Conservation (phyloP, 441 rosid genomes). For the Syzygium malaccense region DNA sequence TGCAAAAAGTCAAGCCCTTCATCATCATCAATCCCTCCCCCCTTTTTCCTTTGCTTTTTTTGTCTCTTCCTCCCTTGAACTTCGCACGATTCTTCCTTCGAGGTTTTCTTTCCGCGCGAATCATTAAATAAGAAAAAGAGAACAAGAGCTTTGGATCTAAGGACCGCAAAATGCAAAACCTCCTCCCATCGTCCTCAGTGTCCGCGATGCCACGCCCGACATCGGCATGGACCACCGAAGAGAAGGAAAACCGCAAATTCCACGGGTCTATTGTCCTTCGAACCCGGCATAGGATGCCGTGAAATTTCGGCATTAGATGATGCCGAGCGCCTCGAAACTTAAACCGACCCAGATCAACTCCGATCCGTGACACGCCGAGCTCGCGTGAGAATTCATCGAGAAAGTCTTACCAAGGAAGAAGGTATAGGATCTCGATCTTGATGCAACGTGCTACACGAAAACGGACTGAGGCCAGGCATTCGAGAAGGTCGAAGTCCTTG, state of each 20-base stretch:
- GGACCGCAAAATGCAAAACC: too few relatives aligned
- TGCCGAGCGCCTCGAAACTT: fast-evolving
- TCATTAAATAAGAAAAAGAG: background rate
- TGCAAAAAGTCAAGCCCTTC: background rate
- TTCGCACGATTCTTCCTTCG: background rate
- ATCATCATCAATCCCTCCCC: background rate
- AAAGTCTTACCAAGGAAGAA: background rate
- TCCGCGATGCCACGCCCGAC: background rate
- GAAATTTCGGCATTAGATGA: background rate
- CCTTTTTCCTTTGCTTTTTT: background rate
- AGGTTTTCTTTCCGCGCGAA: background rate
- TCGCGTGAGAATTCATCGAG: background rate
- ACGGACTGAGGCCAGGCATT: background rate
- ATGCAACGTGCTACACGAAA: too few relatives aligned
- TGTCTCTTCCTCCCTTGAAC: background rate
- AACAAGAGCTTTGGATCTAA: background rate
- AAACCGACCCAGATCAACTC: background rate
- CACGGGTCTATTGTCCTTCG: fast-evolving
- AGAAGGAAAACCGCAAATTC: too few relatives aligned
- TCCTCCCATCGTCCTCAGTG: background rate
- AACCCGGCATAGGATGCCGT: fast-evolving
- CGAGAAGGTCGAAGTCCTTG: background rate
- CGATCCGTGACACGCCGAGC: background rate
- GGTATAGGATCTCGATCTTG: background rate
- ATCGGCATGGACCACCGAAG: background rate